Evolutionary conservation across 2,329 filamentous ascomycete genomes (phyloP).

Genomic region (Rutstroemia sp.): DNA sequence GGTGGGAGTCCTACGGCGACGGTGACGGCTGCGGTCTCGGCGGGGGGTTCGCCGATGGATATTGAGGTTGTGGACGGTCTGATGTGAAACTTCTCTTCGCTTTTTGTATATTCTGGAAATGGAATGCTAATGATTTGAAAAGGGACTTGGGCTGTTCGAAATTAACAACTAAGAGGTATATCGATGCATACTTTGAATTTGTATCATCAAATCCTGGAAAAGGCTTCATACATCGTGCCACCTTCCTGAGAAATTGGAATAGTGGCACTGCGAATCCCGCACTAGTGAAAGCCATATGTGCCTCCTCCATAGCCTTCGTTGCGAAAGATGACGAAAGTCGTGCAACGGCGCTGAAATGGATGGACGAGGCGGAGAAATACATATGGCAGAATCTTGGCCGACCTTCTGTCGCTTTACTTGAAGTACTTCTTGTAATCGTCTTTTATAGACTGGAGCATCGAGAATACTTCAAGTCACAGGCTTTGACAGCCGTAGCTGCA

Average conservation of each 20-base stretch:
- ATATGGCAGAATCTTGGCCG: conserved; percentile 2
- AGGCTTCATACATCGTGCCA: conserved; percentile 8
- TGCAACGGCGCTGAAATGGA: conserved; percentile 6
- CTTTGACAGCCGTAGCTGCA: conserved; percentile 6
- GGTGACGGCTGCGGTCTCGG: not conserved
- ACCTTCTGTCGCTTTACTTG: conserved; percentile 1
- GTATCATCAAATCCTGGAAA: conserved; percentile 8
- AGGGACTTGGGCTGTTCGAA: conserved; percentile 2
- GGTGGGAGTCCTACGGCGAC: not conserved
- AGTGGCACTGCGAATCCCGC: conserved; percentile 2
- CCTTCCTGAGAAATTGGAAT: conserved; percentile 8
- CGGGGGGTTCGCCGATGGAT: conserved; percentile 5
- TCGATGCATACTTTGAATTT: conserved; percentile 9
- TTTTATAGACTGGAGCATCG: conserved; percentile 6
- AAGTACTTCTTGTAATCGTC: conserved; percentile 7
- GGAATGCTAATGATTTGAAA: not conserved
- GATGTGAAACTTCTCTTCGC: not conserved
- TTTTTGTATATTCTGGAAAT: not conserved
- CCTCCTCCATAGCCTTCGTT: conserved; percentile 7
- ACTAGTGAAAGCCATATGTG: conserved; percentile 4
- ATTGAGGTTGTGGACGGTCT: not conserved
- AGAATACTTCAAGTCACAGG: conserved; percentile 6
- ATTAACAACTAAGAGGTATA: conserved; percentile 4
- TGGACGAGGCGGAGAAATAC: conserved; percentile 4
- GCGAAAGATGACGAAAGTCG: conserved; percentile 5